Percentiles rank a stretch among this genome's conserved stretches.
These are phyloP conservation scores for Fomitopsis pulvina DNA, from an alignment of 768 basidiomycete genomes.

Conservation along the genomic window DNA sequence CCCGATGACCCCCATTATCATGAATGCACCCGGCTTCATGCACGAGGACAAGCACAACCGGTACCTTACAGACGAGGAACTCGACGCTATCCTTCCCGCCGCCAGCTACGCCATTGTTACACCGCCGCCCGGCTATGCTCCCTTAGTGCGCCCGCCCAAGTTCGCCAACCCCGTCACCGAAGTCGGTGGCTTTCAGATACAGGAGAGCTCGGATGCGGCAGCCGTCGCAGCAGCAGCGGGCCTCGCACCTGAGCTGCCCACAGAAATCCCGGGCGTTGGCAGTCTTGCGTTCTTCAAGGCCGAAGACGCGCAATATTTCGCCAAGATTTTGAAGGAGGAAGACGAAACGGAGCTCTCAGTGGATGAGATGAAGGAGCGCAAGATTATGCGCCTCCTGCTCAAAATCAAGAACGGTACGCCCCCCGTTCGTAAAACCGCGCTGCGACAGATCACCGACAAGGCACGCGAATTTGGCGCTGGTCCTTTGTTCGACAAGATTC, in stretches of 20 bases:
- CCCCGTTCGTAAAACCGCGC: slow-evolving; percentile 94
- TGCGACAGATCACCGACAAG: slow-evolving; percentile 98
- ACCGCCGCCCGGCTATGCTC: slow-evolving; percentile 91
- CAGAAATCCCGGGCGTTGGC: slow-evolving; percentile 97
- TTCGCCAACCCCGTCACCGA: slow-evolving; percentile 42
- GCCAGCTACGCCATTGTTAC: slow-evolving; percentile 88
- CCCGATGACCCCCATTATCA: slow-evolving; percentile 76
- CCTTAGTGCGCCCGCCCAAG: slow-evolving; percentile 55
- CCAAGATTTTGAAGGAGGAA: slow-evolving; percentile 92
- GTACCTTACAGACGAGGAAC: slow-evolving; percentile 94
- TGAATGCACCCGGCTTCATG: slow-evolving; percentile 77
- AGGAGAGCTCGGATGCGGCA: slow-evolving; percentile 89
- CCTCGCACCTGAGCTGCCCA: slow-evolving; percentile 87
- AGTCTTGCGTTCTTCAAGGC: slow-evolving; percentile 97
- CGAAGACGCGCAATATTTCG: slow-evolving; percentile 97
- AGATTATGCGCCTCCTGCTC: slow-evolving; percentile 95
- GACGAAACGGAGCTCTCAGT: slow-evolving; percentile 90
- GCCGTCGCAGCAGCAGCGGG: slow-evolving; percentile 87
- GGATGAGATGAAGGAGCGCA: slow-evolving; percentile 99
- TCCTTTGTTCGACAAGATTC: slow-evolving; percentile 96
- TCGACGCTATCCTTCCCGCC: slow-evolving; percentile 81
- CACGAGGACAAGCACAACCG: slow-evolving; percentile 95
- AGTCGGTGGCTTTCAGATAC: slow-evolving; percentile 90
- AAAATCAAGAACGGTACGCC: slow-evolving; percentile 99
- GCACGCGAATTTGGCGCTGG: slow-evolving; percentile 98